These are phyloP conservation scores for Prunus padus DNA, from an alignment of 306 rosid genomes.

Conservation along the genomic window DNA sequence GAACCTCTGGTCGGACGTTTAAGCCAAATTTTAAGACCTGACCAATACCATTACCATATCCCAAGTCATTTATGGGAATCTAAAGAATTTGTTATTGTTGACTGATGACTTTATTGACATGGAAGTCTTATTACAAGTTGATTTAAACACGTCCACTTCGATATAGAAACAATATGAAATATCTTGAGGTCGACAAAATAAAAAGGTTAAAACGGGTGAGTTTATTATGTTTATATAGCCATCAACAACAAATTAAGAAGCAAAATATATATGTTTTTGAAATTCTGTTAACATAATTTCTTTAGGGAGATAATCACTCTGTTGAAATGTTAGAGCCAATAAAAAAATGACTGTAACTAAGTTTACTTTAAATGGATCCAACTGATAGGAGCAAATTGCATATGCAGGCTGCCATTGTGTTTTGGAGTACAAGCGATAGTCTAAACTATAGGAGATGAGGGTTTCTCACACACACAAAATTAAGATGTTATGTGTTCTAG, in stretches of 20 bases:
- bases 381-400: no score
- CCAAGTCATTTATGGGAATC: not conserved
- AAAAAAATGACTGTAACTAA: no score
- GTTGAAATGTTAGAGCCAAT: no score
- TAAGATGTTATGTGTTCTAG: not conserved
- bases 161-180: not conserved
- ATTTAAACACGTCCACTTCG: not conserved
- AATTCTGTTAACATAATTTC: no score
- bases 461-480: no score
- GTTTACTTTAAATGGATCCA: no score
- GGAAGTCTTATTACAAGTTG: not conserved
- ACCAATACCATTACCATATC: not conserved
- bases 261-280: no score
- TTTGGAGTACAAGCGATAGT: no score
- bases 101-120: slow-evolving; percentile 1
- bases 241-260: no score
- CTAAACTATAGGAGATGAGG: accelerated
- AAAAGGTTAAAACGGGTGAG: not conserved
- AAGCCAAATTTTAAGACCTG: not conserved
- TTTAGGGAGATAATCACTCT: no score
- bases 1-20: not conserved
- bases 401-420: no score
- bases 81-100: not conserved
- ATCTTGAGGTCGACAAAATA: not conserved
- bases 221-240: no score